Evolutionary conservation across 768 basidiomycete species (phyloP).

Genomic region (Mycena crocata): DNA sequence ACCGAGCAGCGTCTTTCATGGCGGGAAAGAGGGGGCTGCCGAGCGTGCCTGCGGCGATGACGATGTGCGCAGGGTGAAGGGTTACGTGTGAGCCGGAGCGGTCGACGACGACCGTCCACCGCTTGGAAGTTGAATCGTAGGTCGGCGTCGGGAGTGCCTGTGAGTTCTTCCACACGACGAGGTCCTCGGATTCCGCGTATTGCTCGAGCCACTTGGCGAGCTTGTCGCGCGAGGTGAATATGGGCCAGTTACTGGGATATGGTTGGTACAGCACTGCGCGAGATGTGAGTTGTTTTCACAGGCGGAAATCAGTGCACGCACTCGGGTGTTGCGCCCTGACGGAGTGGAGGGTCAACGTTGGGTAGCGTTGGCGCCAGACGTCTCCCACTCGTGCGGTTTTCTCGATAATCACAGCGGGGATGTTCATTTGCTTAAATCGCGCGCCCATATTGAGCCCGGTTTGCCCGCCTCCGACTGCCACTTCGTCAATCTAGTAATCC

Average conservation of each 20-base stretch:
- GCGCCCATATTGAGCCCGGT: slow-evolving; percentile 55
- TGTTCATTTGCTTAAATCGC: slow-evolving; percentile 53
- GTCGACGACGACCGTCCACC: slow-evolving; percentile 49
- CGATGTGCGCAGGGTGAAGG: slow-evolving; percentile 51
- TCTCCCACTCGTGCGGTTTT: slow-evolving; percentile 49
- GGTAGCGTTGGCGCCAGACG: slow-evolving; percentile 56
- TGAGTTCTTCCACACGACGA: slow-evolving; percentile 54
- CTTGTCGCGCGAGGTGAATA: slow-evolving; percentile 55
- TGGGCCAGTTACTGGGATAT: slow-evolving; percentile 53
- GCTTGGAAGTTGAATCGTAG: slow-evolving; percentile 42
- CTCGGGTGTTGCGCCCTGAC: slow-evolving; percentile 38
- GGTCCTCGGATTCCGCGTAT: slow-evolving; percentile 52
- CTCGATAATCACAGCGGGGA: slow-evolving; percentile 52
- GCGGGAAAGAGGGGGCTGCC: slow-evolving; percentile 47
- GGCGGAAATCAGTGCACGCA: slow-evolving; percentile 20
- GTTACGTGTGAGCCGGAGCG: slow-evolving; percentile 40
- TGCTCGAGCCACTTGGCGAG: slow-evolving; percentile 57
- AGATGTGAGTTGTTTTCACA: slow-evolving; percentile 7
- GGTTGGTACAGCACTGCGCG: slow-evolving; percentile 52
- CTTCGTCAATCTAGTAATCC: background rate
- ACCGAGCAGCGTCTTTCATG: slow-evolving; percentile 37
- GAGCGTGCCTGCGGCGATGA: slow-evolving; percentile 51
- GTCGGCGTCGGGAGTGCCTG: slow-evolving; percentile 42
- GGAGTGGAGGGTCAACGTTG: slow-evolving; percentile 55
- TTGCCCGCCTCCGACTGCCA: slow-evolving; percentile 55